Conservation (phyloP, 495 filamentous ascomycete genomes). For the Aspergillus saccharolyticus region DNA sequence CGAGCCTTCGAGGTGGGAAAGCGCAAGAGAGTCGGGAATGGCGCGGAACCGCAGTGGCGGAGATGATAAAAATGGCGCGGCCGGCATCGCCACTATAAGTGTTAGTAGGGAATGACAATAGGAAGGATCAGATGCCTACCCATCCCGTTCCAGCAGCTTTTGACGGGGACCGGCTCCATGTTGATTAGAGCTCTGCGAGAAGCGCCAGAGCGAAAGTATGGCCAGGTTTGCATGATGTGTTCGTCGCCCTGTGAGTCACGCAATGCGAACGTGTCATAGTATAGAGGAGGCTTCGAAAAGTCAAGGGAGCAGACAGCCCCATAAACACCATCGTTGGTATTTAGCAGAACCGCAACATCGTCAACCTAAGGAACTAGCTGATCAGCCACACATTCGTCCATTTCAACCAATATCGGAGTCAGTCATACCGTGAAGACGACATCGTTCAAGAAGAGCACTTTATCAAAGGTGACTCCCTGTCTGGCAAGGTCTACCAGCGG, state of each 20-base stretch:
- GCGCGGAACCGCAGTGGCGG: conserved; percentile 61
- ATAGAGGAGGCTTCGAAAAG: conserved; percentile 60
- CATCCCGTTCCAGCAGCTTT: conserved; percentile 83
- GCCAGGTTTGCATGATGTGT: conserved; percentile 62
- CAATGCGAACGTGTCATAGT: conserved; percentile 84
- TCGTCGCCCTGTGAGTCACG: conserved; percentile 64
- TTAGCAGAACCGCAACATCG: conserved; percentile 65
- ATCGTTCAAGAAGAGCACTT: conserved; percentile 70
- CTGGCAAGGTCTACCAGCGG: conserved; percentile 40
- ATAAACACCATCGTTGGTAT: conserved; percentile 67
- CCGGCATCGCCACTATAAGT: conserved; percentile 47
- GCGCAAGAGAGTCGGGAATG: conserved; percentile 62
- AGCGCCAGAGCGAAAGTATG: conserved; percentile 62
- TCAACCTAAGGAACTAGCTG: conserved; percentile 31
- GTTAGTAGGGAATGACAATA: not conserved
- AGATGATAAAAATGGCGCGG: conserved; percentile 50
- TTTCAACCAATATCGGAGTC: not conserved
- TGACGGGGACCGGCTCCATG: conserved; percentile 59
- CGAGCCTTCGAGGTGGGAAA: conserved; percentile 65
- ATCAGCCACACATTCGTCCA: not conserved
- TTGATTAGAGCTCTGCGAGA: conserved; percentile 55
- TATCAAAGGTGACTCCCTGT: conserved; percentile 55
- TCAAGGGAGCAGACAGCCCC: conserved; percentile 80
- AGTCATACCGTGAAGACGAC: conserved; percentile 61
- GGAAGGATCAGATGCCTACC: conserved; percentile 25